Base-by-base conservation (phyloP, 1,284 basidiomycete genomes). In the Microbotryomycetes sp. region DNA sequence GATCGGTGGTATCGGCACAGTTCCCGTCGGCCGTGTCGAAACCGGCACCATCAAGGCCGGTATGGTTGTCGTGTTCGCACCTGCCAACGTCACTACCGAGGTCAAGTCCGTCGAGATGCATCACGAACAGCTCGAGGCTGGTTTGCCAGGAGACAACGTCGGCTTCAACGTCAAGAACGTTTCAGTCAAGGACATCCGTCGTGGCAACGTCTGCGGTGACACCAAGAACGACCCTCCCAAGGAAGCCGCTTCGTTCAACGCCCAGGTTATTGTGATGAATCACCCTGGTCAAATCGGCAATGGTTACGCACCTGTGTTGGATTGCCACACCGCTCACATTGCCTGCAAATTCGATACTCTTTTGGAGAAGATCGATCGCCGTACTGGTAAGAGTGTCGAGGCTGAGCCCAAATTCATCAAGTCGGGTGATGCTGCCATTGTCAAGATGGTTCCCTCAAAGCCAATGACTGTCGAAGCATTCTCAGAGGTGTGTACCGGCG, bases 1-100 rank as follows among this genome's bases (percentile, higher is more conserved):
- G 86, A 99, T 99, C 76, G 94, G 94, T 82, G 94, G 94, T 93
- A 99, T 99, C 76, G 94, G 94, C 74, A 99, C 94, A 75, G 96
- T 99, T 74, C 94, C 94, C 78, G 94, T 99, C 81, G 94, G 94
- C 80, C 94, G 96, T 91, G 94, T 98, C 76, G 94, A 98, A 84
- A 98, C 96, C 76, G 94, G 96, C 87, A 78, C 92, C 80, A 97
- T 98, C 86, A 97, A 97, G 86, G 89, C 92, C 75, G 93, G 94
- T 79, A 97, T 98, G 94, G 77, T 79, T 59, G 94, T 97, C 79
- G 87, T 81, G 78, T 98, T 98, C 76, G 94, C 96, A 72, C 94
- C 94, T 69, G 80, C 91, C 71, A 92, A 92, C 82, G 93, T 99
- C 74, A 97, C 93, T 80, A 99, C 96, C 81, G 96, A 98, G 89